Evolutionary conservation across 352 stramenopile genomes (phyloP), one percentile per base, ranked within the genome.

Genomic region (Pythium phragmiticola): DNA sequence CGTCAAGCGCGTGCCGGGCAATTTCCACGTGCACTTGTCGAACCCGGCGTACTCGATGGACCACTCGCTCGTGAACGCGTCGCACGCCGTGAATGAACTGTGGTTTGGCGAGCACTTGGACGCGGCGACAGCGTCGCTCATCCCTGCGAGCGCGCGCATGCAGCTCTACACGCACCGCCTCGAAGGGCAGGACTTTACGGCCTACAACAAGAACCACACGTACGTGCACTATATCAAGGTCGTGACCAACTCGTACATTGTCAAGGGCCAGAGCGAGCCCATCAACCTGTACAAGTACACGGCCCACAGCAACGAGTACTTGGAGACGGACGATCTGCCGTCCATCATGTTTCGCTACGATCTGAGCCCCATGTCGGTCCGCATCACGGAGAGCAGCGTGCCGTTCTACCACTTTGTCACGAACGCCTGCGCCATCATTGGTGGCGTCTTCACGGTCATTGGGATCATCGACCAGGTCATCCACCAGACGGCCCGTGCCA

Each of bases 201-300:
- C 90, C 23, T 87, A 87, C 56, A 82, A 96, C 68, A 94, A 96
- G 71, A 98, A 99, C 77, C 89, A 98, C 76, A 98, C 96, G 62
- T 98, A 98, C 69, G 96, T 99, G 80, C 97, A 99, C 78, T 99
- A 99, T 84, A 98, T 99, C 68, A 99, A 99, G 77, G 95, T 99
- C 28, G 94, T 98, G 68, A 98, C 93, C 9, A 98, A 95, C 75
- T 71, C 81, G 75, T 95, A 95, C 68, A 73, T 96, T 48, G 82
- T 98, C 58, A 73, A 61, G 57, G 63, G 60, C 51, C 78, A 82
- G 45, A 63, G 68, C 48, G 65, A 71, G 49, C 63, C 71, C 34
- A 68, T 94, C 68, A 88, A 82, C 46, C 69, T 95, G 56, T 96
- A 94, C 86, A 94, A 94, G 80, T 96, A 96, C 84, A 96, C 87